Evolutionary conservation across 2,329 filamentous ascomycete genomes (phyloP).

Genomic region (Epichloe sibirici): DNA sequence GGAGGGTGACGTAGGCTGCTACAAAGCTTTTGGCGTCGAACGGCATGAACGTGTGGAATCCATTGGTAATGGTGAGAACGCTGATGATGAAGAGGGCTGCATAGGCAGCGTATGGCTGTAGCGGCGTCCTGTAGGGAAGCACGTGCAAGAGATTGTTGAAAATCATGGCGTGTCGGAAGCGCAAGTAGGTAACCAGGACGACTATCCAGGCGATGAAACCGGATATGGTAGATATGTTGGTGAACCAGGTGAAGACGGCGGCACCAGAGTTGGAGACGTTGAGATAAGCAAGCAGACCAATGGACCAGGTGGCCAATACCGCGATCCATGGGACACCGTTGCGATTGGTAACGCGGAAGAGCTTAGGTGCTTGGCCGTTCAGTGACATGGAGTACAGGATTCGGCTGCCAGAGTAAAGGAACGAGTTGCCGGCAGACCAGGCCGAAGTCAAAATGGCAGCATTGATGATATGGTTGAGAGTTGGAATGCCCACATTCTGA

Average conservation of each 20-base stretch:
- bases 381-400: conserved; percentile 58
- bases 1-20: conserved; percentile 51
- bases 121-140: conserved; percentile 38
- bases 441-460: conserved; percentile 55
- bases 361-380: conserved; percentile 50
- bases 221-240: conserved; percentile 54
- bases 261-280: conserved; percentile 51
- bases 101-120: conserved; percentile 54
- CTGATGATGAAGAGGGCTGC: conserved; percentile 43
- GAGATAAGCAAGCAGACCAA: conserved; percentile 58
- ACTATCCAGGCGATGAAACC: conserved; percentile 50
- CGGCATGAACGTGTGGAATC: conserved; percentile 63
- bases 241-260: conserved; percentile 58
- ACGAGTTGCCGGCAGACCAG: conserved; percentile 48
- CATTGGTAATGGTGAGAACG: conserved; percentile 59
- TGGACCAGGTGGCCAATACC: conserved; percentile 40
- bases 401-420: conserved; percentile 55
- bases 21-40: conserved; percentile 54
- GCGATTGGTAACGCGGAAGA: conserved; percentile 48
- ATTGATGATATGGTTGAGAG: conserved; percentile 56
- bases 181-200: conserved; percentile 45
- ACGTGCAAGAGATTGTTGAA: conserved; percentile 36
- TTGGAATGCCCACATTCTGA: conserved; percentile 48
- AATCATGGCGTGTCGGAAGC: conserved; percentile 44
- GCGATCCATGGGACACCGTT: conserved; percentile 47